Percentiles rank a stretch among this genome's conserved stretches.
These are phyloP conservation scores for Naganishia onofrii DNA, from an alignment of 768 basidiomycete species.

Conservation along the genomic window DNA sequence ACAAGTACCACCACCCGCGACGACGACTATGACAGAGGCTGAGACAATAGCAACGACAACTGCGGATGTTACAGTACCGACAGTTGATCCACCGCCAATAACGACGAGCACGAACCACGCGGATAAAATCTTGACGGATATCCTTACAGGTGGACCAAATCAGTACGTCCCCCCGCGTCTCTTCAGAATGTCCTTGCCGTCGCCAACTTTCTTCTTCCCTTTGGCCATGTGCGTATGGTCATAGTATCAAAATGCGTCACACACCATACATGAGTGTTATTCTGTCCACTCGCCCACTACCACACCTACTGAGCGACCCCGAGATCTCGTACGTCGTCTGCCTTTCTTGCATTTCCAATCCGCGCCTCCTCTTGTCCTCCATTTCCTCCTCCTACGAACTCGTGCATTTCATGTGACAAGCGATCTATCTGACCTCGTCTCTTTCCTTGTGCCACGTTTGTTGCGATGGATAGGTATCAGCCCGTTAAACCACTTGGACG, in stretches of 20 bases:
- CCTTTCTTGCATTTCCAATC: too few species aligned
- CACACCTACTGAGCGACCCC: neutral
- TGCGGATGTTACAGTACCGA: too few species aligned
- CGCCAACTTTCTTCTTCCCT: too few species aligned
- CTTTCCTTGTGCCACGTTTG: neutral
- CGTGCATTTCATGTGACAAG: too few species aligned
- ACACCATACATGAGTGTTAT: constrained; percentile 44
- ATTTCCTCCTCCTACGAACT: too few species aligned
- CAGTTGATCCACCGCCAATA: too few species aligned
- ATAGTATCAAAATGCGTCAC: constrained; percentile 45
- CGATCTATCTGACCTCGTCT: neutral
- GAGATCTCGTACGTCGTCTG: constrained; percentile 12
- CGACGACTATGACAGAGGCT: too few species aligned
- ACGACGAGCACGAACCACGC: too few species aligned
- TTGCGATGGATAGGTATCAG: constrained; percentile 1
- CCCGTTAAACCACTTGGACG: constrained; percentile 14
- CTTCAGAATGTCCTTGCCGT: neutral
- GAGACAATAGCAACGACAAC: too few species aligned
- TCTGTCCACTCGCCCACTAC: constrained; percentile 37
- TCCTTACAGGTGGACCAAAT: neutral
- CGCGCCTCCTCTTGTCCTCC: too few species aligned
- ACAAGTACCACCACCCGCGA: too few species aligned
- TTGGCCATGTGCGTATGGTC: too few species aligned
- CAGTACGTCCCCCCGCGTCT: neutral
- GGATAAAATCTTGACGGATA: neutral